These are phyloP conservation scores for Lentinula detonsa DNA, from an alignment of 768 basidiomycete species.

Conservation along the genomic window DNA sequence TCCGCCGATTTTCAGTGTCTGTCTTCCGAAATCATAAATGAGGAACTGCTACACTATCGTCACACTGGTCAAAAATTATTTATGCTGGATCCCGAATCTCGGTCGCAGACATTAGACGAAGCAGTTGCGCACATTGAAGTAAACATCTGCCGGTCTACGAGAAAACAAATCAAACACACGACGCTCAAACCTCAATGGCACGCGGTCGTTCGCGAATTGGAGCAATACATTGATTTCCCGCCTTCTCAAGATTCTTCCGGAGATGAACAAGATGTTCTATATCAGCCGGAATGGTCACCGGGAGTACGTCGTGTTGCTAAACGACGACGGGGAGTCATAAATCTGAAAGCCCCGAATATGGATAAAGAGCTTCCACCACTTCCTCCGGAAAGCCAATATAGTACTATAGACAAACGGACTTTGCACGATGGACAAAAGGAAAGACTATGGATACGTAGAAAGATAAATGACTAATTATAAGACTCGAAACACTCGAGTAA, in stretches of 20 bases:
- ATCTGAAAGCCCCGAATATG: background rate
- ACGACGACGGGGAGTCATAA: background rate
- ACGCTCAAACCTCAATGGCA: background rate
- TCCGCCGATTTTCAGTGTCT: background rate
- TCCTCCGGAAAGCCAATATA: background rate
- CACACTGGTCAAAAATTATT: background rate
- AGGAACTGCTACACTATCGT: background rate
- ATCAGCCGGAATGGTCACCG: background rate
- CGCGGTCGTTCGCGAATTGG: background rate
- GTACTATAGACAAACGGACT: background rate
- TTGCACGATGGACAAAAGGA: background rate
- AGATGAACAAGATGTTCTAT: background rate
- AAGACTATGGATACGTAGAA: constrained; percentile 2
- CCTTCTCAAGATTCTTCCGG: background rate
- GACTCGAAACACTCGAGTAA: too few species aligned
- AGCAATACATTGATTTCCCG: background rate
- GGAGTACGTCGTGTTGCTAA: background rate
- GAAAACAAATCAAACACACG: background rate
- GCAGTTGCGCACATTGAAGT: constrained; percentile 4
- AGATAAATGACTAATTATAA: background rate
- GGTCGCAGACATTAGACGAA: constrained; percentile 1
- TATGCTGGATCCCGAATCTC: background rate
- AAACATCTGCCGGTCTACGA: background rate
- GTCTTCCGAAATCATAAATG: background rate
- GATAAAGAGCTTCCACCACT: constrained; percentile 2